These are phyloP conservation scores for Ustulina deusta DNA, from an alignment of 2,329 filamentous ascomycete species.

Conservation along the genomic window DNA sequence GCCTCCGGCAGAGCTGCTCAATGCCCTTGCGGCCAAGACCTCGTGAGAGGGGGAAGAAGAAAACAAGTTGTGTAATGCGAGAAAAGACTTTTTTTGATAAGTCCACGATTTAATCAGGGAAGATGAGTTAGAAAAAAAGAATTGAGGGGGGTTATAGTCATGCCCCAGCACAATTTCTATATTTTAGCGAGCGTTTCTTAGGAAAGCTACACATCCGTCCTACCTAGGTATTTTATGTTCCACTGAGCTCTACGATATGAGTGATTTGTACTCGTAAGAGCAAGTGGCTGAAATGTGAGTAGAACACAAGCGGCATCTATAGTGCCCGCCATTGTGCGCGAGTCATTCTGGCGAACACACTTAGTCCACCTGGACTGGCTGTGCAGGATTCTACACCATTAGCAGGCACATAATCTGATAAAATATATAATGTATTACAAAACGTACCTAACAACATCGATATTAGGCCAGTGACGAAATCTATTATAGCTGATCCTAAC, in stretches of 20 bases:
- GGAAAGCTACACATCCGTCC: neutral
- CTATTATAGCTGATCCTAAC: no score
- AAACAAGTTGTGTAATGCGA: neutral
- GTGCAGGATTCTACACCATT: neutral
- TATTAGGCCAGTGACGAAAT: no score
- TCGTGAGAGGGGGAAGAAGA: slow-evolving; percentile 39
- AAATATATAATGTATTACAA: no score
- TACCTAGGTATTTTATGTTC: neutral
- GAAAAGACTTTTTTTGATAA: slow-evolving; percentile 3
- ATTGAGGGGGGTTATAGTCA: neutral
- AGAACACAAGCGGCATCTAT: neutral
- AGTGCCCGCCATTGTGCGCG: neutral
- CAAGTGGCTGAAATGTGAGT: neutral
- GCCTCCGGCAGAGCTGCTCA: slow-evolving; percentile 85
- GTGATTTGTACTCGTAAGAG: neutral
- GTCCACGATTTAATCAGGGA: slow-evolving; percentile 23
- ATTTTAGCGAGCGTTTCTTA: slow-evolving; percentile 15
- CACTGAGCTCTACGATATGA: neutral
- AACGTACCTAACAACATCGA: no score
- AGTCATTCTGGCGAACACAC: neutral
- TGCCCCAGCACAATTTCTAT: slow-evolving; percentile 9
- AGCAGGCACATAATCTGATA: no score
- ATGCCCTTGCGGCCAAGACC: slow-evolving; percentile 63
- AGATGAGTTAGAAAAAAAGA: slow-evolving; percentile 25
- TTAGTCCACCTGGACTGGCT: neutral